Base-by-base conservation (phyloP, 2,329 filamentous ascomycete species). In the Zopfia rhizophila region DNA sequence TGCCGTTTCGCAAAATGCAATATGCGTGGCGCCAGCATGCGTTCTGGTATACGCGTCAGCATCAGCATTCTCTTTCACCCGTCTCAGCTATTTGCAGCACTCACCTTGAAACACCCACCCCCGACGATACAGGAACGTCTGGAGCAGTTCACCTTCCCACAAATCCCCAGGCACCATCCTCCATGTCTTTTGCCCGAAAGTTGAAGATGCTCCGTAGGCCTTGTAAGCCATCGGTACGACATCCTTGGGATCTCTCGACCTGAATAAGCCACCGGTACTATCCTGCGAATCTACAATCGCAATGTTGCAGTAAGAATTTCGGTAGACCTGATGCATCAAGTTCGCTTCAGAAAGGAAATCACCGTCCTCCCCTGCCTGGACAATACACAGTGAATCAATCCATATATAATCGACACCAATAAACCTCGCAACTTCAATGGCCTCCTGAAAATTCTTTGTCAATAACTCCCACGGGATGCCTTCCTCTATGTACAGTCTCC, bases 281-380 rank as follows among this genome's bases (percentile, higher is more conserved):
- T 62, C 48, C 2, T 11, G 7, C 0, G 64, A 53, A 35, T 66
- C 64, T 6, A 46, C 60, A 28, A 54, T 47, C 1, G 63, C 62
- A 24, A 69, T 60, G 28, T 68, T 70, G 28, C 62, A 63, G 14
- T 60, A 63, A 11, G 43, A 51, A 22, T 63, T 59, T 1, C 63
- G 42, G 47, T 70, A 70, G 5, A 69, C 59, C 19, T 51, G 13
- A 37, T 65, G 59, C 66, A 69, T 69, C 3, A 38, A 28, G 4
- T 21, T 16, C 7, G 39, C 61, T 33, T 67, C 62, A 3, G 17
- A 14, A 1, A 27, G 22, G 41, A 58, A 67, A 42, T 66, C 62
- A 4, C 53, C 53, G 10, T 29, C 32, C 3, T 18, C 14, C 1
- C 53, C 52, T 28, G 62, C 58, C 31, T 35, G 8, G 8, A 27